These are phyloP conservation scores for Suillus spraguei DNA, from an alignment of 768 basidiomycete species.

Conservation along the genomic window DNA sequence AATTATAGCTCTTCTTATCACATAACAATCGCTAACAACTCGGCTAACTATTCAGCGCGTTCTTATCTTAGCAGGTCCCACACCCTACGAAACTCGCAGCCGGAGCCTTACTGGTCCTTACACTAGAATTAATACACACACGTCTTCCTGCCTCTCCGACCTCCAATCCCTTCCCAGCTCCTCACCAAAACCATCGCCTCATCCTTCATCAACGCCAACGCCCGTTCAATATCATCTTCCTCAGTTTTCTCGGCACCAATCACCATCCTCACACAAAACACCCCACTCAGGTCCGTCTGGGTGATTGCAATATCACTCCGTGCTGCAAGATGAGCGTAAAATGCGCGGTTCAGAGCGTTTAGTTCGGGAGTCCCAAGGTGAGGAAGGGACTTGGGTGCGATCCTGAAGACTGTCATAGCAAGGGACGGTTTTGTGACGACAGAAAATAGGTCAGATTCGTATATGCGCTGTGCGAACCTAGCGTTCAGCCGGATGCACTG, in stretches of 20 bases:
- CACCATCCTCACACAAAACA: constrained; percentile 76
- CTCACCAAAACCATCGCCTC: background rate
- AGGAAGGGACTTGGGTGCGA: constrained; percentile 41
- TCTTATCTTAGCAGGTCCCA: too few relatives aligned
- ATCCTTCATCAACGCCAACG: constrained; percentile 40
- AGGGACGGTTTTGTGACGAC: constrained; percentile 74
- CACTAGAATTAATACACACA: too few relatives aligned
- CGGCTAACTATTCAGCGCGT: too few relatives aligned
- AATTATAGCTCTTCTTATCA: too few relatives aligned
- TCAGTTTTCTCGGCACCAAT: constrained; percentile 73
- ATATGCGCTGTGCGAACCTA: constrained; percentile 59
- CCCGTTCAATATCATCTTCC: constrained; percentile 59
- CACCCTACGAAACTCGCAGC: too few relatives aligned
- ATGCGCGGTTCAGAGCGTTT: constrained; percentile 67
- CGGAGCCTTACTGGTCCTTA: too few relatives aligned
- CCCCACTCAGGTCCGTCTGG: constrained; percentile 73
- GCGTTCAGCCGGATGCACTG: constrained; percentile 68
- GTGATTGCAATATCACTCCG: constrained; percentile 74
- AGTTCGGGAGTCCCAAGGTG: constrained; percentile 38
- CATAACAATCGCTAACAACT: too few relatives aligned
- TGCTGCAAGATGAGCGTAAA: constrained; percentile 59
- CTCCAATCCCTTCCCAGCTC: background rate
- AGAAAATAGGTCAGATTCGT: constrained; percentile 51
- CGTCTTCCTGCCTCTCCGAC: background rate
- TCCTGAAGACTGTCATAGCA: constrained; percentile 76